Evolutionary conservation across 495 filamentous ascomycete genomes (phyloP).

Genomic region (Viridothelium virens): DNA sequence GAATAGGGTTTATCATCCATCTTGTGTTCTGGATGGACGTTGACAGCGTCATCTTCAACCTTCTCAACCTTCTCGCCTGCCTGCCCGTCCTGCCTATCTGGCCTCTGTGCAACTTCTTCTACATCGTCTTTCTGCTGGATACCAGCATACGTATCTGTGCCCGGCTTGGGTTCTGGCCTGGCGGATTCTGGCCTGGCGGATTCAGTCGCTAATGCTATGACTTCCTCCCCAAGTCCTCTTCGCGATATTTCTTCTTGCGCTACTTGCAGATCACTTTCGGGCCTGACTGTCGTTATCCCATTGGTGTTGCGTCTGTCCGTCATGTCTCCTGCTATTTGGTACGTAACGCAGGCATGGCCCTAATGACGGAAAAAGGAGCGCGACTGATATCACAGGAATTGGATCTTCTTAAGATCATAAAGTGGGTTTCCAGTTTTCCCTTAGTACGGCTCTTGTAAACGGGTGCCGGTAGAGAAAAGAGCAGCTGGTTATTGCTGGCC

Average conservation of each 20-base stretch:
- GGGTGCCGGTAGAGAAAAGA: background rate
- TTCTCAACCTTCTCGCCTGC: background rate
- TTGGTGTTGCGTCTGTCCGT: background rate
- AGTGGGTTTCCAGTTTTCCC: background rate
- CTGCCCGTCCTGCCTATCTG: background rate
- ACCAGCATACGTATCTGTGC: background rate
- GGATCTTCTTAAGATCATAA: background rate
- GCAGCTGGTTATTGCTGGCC: background rate
- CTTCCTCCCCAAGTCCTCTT: background rate
- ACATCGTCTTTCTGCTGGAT: background rate
- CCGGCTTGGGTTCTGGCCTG: background rate
- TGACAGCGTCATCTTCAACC: background rate
- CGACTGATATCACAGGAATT: background rate
- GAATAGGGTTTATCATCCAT: conserved; percentile 22
- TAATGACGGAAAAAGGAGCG: background rate
- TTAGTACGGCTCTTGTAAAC: background rate
- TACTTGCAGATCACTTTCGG: background rate
- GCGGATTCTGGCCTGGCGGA: background rate
- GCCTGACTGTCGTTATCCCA: background rate
- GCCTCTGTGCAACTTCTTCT: background rate
- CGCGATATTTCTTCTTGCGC: background rate
- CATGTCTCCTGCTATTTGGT: background rate
- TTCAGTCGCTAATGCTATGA: background rate
- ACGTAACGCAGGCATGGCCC: background rate
- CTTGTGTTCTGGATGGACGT: background rate